Evolutionary conservation across 441 rosid species (phyloP).

Genomic region (Euphorbia schlechtendalii): DNA sequence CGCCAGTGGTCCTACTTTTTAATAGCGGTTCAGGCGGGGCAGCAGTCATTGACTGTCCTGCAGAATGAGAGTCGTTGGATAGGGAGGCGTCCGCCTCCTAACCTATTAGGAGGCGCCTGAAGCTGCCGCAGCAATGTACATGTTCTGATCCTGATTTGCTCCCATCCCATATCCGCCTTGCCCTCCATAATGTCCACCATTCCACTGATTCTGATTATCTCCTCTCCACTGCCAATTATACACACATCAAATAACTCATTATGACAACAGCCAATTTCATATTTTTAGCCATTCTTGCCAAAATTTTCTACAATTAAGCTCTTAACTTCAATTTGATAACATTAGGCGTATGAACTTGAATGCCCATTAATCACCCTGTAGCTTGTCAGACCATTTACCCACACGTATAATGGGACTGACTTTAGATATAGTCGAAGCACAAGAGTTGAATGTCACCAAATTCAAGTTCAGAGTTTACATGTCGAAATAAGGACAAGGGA

Average conservation of each 20-base stretch:
- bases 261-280: background rate
- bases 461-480: background rate
- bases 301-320: background rate
- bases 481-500: background rate
- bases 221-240: conserved; percentile 44
- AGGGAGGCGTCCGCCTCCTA: too few species aligned
- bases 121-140: conserved; percentile 41
- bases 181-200: conserved; percentile 59
- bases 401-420: background rate
- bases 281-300: background rate
- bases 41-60: background rate
- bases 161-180: conserved; percentile 44
- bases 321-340: background rate
- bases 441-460: background rate
- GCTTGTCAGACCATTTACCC: background rate
- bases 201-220: conserved; percentile 54
- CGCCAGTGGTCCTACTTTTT: conserved; percentile 24
- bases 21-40: background rate
- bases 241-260: background rate
- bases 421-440: background rate
- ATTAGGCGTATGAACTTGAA: background rate
- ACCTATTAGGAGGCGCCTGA: conserved; percentile 41
- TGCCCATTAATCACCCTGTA: background rate
- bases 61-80: background rate
- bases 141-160: conserved; percentile 42